phyloP scores from a whole-genome alignment of 805 yeast genomes.

The Kodamaea kakaduensis region DNA sequence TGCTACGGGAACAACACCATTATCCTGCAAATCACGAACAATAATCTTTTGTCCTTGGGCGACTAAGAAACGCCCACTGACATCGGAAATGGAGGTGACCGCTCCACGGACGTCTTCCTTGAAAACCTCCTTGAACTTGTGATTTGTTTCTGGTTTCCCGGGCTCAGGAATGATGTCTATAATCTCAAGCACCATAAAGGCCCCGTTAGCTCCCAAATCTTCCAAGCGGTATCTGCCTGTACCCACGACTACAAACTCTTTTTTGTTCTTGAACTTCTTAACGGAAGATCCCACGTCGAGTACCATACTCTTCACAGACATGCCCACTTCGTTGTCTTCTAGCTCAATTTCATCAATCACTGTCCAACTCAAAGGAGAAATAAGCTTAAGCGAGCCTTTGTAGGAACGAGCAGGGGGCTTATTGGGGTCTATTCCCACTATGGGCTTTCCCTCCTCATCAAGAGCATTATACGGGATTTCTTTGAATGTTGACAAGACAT shows the following conservation, averaged over 20 bases:
- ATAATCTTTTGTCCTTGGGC: constrained; percentile 84
- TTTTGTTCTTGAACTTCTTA: constrained; percentile 45
- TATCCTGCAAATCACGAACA: constrained; percentile 80
- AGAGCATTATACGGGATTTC: constrained; percentile 59
- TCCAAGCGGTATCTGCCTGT: constrained; percentile 73
- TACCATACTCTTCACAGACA: constrained; percentile 51
- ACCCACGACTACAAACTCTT: constrained; percentile 75
- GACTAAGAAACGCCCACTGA: constrained; percentile 77
- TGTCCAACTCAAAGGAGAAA: constrained; percentile 75
- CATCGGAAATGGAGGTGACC: constrained; percentile 68
- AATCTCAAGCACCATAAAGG: constrained; percentile 67
- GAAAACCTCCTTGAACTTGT: constrained; percentile 67
- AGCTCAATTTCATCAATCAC: constrained; percentile 67
- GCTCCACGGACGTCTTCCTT: constrained; percentile 81
- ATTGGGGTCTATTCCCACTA: constrained; percentile 52
- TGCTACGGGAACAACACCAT: constrained; percentile 90
- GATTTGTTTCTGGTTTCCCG: constrained; percentile 77
- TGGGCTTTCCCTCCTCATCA: constrained; percentile 68
- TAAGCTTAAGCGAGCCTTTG: constrained; percentile 57
- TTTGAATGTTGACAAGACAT: constrained; percentile 55
- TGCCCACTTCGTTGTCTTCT: constrained; percentile 63
- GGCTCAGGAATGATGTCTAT: constrained; percentile 88
- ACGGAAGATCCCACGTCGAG: constrained; percentile 43
- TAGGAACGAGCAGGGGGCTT: constrained; percentile 54
- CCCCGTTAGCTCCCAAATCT: constrained; percentile 76